phyloP scores from a whole-genome alignment of 2,329 filamentous ascomycete species.

The Penicillium crustosum region DNA sequence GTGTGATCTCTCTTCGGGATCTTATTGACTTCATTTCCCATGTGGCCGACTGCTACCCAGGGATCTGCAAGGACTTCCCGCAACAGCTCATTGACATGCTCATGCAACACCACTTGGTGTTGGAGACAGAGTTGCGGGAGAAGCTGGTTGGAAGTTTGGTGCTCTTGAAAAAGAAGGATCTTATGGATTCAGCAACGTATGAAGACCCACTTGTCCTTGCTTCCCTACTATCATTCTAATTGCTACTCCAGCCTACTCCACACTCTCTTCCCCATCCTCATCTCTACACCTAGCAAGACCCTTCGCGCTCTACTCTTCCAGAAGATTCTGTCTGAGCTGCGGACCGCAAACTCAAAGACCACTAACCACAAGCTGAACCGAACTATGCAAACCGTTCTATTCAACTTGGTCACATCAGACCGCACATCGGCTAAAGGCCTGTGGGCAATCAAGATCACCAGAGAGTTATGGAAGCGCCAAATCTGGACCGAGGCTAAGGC shows the following conservation, averaged over 20 bases:
- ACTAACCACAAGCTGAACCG: conserved; percentile 92
- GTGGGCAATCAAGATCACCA: conserved; percentile 93
- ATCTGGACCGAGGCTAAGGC: conserved; percentile 93
- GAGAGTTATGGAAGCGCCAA: conserved; percentile 94
- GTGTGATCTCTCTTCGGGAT: conserved; percentile 81
- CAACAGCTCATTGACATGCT: conserved; percentile 79
- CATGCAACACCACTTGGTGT: conserved; percentile 73
- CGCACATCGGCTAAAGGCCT: conserved; percentile 80
- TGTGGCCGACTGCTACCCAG: conserved; percentile 88
- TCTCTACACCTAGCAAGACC: conserved; percentile 88
- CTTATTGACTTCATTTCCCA: conserved; percentile 92
- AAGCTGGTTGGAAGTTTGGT: conserved; percentile 92
- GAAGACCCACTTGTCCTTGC: conserved; percentile 12
- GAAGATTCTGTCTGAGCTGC: conserved; percentile 88
- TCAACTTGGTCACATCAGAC: conserved; percentile 86
- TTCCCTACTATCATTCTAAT: not conserved
- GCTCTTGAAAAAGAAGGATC: conserved; percentile 83
- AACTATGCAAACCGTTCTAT: conserved; percentile 88
- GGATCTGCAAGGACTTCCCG: conserved; percentile 73
- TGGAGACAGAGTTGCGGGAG: conserved; percentile 83
- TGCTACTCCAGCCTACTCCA: conserved; percentile 62
- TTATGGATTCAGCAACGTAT: conserved; percentile 75
- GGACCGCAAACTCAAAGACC: conserved; percentile 79
- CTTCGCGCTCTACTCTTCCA: conserved; percentile 79
- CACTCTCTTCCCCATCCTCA: conserved; percentile 89